phyloP scores from a whole-genome alignment of 352 stramenopile species.

The Discostella stelligera region DNA sequence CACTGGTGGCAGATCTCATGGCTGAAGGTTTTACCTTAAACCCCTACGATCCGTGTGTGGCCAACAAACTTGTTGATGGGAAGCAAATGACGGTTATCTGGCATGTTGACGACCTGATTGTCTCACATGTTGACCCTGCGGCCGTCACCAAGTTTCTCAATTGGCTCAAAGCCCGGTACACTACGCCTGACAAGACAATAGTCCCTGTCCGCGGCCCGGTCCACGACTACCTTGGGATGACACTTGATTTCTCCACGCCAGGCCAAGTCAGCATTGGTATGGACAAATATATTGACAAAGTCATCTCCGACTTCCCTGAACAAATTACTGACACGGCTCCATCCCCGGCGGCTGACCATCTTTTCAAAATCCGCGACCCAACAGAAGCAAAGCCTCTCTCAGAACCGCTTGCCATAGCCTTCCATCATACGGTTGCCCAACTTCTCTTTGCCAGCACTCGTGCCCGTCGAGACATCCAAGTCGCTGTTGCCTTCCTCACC shows the following conservation, averaged over 20 bases:
- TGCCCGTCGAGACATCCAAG: conserved; percentile 47
- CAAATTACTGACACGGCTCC: conserved; percentile 16
- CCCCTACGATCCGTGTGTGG: too few species aligned
- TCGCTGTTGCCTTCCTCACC: conserved; percentile 45
- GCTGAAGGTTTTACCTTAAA: too few species aligned
- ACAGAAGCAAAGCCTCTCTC: too few species aligned
- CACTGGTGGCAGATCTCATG: conserved; percentile 24
- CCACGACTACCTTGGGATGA: too few species aligned
- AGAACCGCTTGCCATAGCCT: too few species aligned
- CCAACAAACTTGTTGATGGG: too few species aligned
- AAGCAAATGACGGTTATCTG: too few species aligned
- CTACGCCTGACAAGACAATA: conserved; percentile 3
- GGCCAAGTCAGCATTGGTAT: too few species aligned
- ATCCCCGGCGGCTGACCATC: background rate
- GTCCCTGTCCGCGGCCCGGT: background rate
- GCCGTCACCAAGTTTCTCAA: background rate
- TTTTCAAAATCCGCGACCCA: too few species aligned
- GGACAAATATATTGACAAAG: conserved; percentile 18
- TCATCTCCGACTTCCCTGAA: conserved; percentile 35
- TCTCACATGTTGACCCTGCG: conserved; percentile 32
- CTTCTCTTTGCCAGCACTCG: conserved; percentile 39
- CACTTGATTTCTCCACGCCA: too few species aligned
- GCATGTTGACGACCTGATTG: conserved; percentile 23
- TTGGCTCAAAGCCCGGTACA: background rate
- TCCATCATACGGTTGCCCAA: too few species aligned